A percentile compares a stretch with the other conserved stretches of the same genome.
Evolutionary conservation across 352 stramenopile genomes (phyloP).

Genomic region (Pythium biforme): DNA sequence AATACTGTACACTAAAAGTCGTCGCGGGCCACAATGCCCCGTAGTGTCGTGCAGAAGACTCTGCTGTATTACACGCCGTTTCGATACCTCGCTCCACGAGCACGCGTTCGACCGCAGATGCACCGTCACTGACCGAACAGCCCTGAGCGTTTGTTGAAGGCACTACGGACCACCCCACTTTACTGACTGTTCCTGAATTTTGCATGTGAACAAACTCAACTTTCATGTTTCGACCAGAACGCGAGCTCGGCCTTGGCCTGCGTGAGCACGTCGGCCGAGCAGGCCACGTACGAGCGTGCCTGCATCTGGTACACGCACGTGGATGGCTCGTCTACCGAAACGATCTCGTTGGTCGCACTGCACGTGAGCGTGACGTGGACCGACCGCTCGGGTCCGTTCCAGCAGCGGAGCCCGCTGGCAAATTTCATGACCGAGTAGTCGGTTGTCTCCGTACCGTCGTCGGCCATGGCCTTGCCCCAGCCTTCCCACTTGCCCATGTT

Average conservation of each 20-base stretch:
- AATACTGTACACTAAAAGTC: neutral
- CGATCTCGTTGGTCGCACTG: constrained; percentile 72
- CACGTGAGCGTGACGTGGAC: constrained; percentile 80
- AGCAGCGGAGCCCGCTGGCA: constrained; percentile 84
- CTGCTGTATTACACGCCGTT: no score
- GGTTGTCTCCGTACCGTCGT: constrained; percentile 4
- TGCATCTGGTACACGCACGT: constrained; percentile 92
- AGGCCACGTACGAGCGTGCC: constrained; percentile 65
- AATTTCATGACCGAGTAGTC: constrained; percentile 75
- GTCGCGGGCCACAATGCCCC: no score
- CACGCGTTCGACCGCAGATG: no score
- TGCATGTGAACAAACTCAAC: constrained; percentile 3
- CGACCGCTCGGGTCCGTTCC: constrained; percentile 88
- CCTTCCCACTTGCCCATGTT: constrained; percentile 78
- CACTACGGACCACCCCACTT: constrained; percentile 10
- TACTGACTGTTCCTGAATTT: constrained; percentile 20
- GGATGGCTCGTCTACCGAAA: constrained; percentile 90
- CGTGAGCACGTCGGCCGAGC: constrained; percentile 44
- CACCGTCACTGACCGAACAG: neutral
- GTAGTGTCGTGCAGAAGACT: no score
- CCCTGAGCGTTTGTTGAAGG: constrained; percentile 21
- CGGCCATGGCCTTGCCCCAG: constrained; percentile 33
- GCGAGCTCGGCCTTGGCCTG: constrained; percentile 43
- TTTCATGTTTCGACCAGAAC: constrained; percentile 39
- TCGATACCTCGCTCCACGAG: no score